A percentile compares a stretch with the other conserved stretches of the same genome.
Evolutionary conservation across 2,329 filamentous ascomycete species (phyloP).

Genomic region (Xylariaceae sp.): DNA sequence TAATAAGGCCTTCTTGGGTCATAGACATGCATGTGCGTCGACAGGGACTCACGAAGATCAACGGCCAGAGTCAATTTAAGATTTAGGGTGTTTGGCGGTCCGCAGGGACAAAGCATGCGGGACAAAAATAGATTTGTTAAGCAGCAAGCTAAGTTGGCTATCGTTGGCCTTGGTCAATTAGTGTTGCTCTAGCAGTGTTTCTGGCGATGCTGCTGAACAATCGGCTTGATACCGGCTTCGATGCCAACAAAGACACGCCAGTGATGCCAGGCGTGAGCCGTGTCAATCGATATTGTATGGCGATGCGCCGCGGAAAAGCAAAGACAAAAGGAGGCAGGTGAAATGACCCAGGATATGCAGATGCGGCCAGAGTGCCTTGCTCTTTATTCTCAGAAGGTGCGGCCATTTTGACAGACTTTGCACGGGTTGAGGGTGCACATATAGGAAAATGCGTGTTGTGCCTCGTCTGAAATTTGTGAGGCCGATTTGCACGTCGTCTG

Average conservation of each 20-base stretch:
- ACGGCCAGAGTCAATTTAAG: slow-evolving; percentile 2
- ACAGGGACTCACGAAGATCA: not conserved
- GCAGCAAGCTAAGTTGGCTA: not conserved
- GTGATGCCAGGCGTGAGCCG: not conserved
- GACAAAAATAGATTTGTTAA: slow-evolving; percentile 2
- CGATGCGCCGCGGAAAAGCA: not conserved
- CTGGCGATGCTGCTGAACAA: not conserved
- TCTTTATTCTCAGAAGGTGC: not conserved
- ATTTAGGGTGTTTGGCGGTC: not conserved
- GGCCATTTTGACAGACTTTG: slow-evolving; percentile 7
- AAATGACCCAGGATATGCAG: not conserved
- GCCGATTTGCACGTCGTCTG: slow-evolving; percentile 22
- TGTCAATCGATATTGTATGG: not conserved
- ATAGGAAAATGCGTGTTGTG: slow-evolving; percentile 4
- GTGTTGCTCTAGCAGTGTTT: not conserved
- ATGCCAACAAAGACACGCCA: not conserved
- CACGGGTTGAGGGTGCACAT: slow-evolving; percentile 7
- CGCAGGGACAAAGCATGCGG: slow-evolving; percentile 3
- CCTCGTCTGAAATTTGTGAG: slow-evolving; percentile 4
- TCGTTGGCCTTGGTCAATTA: not conserved
- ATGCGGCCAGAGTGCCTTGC: not conserved
- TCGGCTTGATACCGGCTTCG: not conserved
- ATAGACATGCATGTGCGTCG: slow-evolving; percentile 5
- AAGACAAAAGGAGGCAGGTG: not conserved
- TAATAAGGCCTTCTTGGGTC: slow-evolving; percentile 5